A percentile compares a stretch with the other conserved stretches of the same genome.
phyloP scores from a whole-genome alignment of 2,329 filamentous ascomycete species.

The Hypoxylon sp. region DNA sequence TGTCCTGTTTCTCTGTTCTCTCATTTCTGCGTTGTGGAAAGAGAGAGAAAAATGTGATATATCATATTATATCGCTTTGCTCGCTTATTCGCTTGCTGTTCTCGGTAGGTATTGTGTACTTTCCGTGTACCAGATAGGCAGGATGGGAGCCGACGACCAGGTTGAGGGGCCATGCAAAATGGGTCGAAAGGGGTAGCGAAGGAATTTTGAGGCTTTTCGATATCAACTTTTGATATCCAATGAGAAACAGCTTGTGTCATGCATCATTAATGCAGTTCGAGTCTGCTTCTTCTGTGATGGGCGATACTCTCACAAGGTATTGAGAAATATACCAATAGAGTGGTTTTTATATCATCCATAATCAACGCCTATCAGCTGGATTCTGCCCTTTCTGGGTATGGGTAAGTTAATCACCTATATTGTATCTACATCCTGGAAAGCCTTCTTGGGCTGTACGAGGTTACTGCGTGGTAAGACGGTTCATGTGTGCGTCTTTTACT shows the following conservation, averaged over 20 bases:
- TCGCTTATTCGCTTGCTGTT: slow-evolving; percentile 2
- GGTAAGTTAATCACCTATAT: background rate
- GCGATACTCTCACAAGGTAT: no score
- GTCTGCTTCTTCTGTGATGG: no score
- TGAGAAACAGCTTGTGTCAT: slow-evolving; percentile 3
- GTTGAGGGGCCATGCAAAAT: no score
- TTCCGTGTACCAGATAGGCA: no score
- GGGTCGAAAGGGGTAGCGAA: slow-evolving; percentile 10
- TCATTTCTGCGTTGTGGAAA: no score
- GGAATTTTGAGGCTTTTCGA: slow-evolving; percentile 12
- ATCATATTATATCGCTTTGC: slow-evolving; percentile 22
- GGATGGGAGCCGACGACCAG: slow-evolving; percentile 30
- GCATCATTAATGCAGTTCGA: slow-evolving; percentile 15
- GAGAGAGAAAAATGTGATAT: slow-evolving; percentile 18
- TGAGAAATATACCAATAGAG: no score
- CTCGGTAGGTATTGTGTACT: background rate
- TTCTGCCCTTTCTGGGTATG: slow-evolving; percentile 13
- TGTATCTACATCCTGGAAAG: background rate
- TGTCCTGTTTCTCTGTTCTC: background rate
- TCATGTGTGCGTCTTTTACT: no score
- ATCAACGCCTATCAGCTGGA: slow-evolving; percentile 6
- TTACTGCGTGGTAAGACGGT: no score
- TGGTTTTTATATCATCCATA: no score
- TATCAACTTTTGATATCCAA: slow-evolving; percentile 22
- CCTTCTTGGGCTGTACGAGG: no score